Base-by-base conservation (phyloP, 208 protist species). In the Leishmania turanica region DNA sequence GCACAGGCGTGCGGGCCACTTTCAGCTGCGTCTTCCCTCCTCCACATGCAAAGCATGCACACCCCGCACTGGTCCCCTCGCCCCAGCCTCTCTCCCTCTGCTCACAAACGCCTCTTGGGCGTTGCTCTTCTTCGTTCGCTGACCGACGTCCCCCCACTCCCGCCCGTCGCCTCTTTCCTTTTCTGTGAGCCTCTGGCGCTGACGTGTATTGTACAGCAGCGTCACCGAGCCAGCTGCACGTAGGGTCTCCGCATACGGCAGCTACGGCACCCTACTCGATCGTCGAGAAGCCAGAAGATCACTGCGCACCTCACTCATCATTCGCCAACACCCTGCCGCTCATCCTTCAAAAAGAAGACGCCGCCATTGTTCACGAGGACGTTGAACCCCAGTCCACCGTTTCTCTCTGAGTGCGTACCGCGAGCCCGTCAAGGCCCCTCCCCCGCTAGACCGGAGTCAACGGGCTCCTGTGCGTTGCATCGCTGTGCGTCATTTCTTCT, bases 381-480 rank as follows among this genome's bases (percentile, higher is more conserved):
- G 27, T 13, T 27, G 58, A 64, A 3, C 58, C 27, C 58, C 15
- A 64, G 58, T 64, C 58, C n/a, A 64, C 58, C 27, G 58, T 40
- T 21, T 68, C 62, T 40, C 15, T 19, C 13, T 68, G 1, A 15
- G 62, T 4, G 62, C 62, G 6, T 40, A 68, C 31, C 13, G 62
- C 15, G 15, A 68, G 15, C 62, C 15, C 31, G 31, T 42, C 62
- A 68, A 37, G 54, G 51, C 64, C 87, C 73, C 66, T 75, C 40
- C 71, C 24, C 40, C 54, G 69, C n/a, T 17, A 34, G 37, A n/a
- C 27, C 37, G 31, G 62, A 5, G 51, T 13, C 11, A 68, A 40
- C 62, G 62, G 62, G 31, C 15, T 31, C 17, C 31, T 40, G 31
- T 40, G 62, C 4, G 15, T 68, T 68, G 31, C 31, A 15, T 34